A percentile compares a stretch with the other conserved stretches of the same genome.
Conservation (phyloP, 495 filamentous ascomycete genomes). For the Sabuloglossum arenarium region DNA sequence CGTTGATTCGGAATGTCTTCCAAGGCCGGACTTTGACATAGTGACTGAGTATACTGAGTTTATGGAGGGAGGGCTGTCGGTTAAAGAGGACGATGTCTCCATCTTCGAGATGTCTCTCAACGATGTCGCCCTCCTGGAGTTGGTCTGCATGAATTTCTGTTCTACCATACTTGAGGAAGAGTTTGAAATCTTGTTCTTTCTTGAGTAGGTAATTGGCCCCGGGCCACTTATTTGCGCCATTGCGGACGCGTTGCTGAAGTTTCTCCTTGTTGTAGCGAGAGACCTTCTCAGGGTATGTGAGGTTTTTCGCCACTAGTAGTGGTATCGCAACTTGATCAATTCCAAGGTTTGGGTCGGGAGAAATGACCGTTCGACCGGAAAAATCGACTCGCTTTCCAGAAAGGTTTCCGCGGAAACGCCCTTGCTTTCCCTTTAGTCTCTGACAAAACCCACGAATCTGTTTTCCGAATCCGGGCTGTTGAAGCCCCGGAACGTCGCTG, state of each 20-base stretch:
- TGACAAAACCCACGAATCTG: constrained; percentile 85
- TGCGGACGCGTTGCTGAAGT: constrained; percentile 44
- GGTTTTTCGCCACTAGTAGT: constrained; percentile 68
- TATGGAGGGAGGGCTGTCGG: constrained; percentile 91
- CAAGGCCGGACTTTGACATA: constrained; percentile 82
- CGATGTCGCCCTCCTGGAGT: constrained; percentile 64
- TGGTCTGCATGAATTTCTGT: constrained; percentile 43
- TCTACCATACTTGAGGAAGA: constrained; percentile 53
- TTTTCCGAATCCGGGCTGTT: constrained; percentile 52
- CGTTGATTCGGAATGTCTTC: constrained; percentile 91
- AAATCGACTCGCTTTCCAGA: constrained; percentile 98
- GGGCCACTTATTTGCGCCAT: constrained; percentile 58
- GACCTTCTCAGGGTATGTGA: constrained; percentile 85
- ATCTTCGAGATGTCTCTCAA: constrained; percentile 89
- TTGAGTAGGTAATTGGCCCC: constrained; percentile 71
- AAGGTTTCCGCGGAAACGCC: constrained; percentile 87
- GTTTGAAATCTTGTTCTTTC: constrained; percentile 43
- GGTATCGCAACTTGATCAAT: constrained; percentile 92
- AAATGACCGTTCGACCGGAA: constrained; percentile 92
- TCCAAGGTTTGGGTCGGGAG: constrained; percentile 81
- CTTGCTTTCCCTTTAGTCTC: constrained; percentile 89
- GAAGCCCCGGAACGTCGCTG: constrained; percentile 80
- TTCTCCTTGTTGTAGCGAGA: constrained; percentile 68
- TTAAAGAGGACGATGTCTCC: constrained; percentile 96
- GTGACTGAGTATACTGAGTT: constrained; percentile 91